Evolutionary conservation across 257 asterid genomes (phyloP).

Genomic region (Scutellaria galericulata): DNA sequence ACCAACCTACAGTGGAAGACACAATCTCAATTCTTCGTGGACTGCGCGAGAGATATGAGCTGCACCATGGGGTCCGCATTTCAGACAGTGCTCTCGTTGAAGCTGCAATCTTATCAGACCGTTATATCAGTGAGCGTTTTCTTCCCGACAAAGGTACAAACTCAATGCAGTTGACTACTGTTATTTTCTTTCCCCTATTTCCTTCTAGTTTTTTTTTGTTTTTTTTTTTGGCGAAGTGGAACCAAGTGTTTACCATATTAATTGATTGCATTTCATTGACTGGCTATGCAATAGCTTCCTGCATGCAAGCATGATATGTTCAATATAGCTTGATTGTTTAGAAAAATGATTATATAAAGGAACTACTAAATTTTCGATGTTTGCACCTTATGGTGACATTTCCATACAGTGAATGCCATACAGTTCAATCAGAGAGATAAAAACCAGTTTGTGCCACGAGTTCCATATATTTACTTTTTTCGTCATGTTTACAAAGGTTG

Average conservation of each 20-base stretch:
- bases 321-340: no score
- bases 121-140: conserved; percentile 89
- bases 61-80: conserved; percentile 95
- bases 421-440: neutral
- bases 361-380: no score
- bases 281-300: no score
- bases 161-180: neutral
- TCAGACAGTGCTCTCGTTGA: conserved; percentile 93
- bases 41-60: conserved; percentile 90
- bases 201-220: neutral
- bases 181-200: neutral
- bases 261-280: no score
- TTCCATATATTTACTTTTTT: neutral
- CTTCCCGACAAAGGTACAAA: conserved; percentile 90
- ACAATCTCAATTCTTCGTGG: conserved; percentile 95
- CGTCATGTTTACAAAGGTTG: no score
- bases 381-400: no score
- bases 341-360: no score
- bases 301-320: no score
- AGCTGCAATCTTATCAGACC: conserved; percentile 91
- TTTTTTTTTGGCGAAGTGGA: no score
- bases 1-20: conserved; percentile 90
- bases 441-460: neutral
- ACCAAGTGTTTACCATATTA: no score
- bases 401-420: neutral